Conservation (phyloP, 495 filamentous ascomycete species). For the Annulohypoxylon nitens region DNA sequence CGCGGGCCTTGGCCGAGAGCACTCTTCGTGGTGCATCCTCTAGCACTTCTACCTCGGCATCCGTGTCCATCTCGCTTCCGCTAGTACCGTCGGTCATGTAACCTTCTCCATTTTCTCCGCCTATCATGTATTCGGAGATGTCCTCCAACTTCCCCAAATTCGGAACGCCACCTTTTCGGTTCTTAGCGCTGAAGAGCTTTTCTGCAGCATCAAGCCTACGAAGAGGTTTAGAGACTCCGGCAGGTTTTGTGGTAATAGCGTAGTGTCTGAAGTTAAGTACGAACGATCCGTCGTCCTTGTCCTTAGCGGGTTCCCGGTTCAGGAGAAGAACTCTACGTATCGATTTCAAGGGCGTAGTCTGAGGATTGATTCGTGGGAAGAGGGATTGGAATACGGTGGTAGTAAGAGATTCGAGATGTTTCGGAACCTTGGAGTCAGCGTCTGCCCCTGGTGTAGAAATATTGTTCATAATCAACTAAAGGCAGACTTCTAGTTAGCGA, state of each 20-base stretch:
- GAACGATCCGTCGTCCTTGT: slow-evolving; percentile 75
- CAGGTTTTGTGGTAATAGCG: slow-evolving; percentile 88
- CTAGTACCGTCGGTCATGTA: slow-evolving; percentile 87
- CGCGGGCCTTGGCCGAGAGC: slow-evolving; percentile 70
- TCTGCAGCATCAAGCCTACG: slow-evolving; percentile 91
- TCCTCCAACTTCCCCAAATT: slow-evolving; percentile 92
- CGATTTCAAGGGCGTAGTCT: slow-evolving; percentile 85
- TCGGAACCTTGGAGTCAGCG: slow-evolving; percentile 73
- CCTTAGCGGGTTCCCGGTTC: slow-evolving; percentile 75
- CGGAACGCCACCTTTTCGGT: slow-evolving; percentile 78
- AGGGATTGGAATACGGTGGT: slow-evolving; percentile 96
- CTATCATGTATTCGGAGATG: slow-evolving; percentile 94
- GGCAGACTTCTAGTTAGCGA: slow-evolving; percentile 37
- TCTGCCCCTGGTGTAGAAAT: slow-evolving; percentile 80
- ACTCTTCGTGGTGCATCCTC: slow-evolving; percentile 78
- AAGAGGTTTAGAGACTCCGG: slow-evolving; percentile 84
- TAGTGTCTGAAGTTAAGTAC: slow-evolving; percentile 94
- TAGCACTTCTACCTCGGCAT: slow-evolving; percentile 93
- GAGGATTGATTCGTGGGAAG: slow-evolving; percentile 95
- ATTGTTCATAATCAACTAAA: slow-evolving; percentile 97
- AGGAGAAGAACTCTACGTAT: slow-evolving; percentile 91
- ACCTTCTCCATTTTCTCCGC: slow-evolving; percentile 78
- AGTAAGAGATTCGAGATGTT: slow-evolving; percentile 91
- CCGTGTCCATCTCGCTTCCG: slow-evolving; percentile 92
- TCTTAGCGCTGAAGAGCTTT: slow-evolving; percentile 69